A percentile compares a stretch with the other conserved stretches of the same genome.
Evolutionary conservation across 2,329 filamentous ascomycete genomes (phyloP).

Genomic region (Arthrobotrys pseudoclavata): DNA sequence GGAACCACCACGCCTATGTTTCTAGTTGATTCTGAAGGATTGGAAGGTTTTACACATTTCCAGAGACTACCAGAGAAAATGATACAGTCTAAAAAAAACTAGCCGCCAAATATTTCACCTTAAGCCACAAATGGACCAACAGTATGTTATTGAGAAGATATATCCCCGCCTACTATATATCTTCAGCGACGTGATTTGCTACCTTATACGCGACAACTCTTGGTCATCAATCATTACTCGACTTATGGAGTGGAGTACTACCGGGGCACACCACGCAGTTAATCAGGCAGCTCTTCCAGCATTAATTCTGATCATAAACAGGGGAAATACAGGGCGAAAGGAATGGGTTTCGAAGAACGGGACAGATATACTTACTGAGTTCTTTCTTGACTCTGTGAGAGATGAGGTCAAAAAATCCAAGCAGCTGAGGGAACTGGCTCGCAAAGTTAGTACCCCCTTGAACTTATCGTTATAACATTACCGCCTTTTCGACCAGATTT

Average conservation of each 20-base stretch:
- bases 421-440: neutral
- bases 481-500: too few relatives aligned
- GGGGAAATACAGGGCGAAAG: neutral
- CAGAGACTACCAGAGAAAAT: neutral
- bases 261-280: constrained; percentile 20
- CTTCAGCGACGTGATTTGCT: constrained; percentile 42
- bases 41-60: neutral
- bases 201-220: neutral
- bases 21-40: constrained; percentile 31
- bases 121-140: neutral
- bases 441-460: neutral
- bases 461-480: too few relatives aligned
- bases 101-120: neutral
- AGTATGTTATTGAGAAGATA: neutral
- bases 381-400: neutral
- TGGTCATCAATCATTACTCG: neutral
- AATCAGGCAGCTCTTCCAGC: constrained; percentile 35
- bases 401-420: neutral
- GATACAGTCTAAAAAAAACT: neutral
- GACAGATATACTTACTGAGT: neutral
- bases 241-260: constrained; percentile 25
- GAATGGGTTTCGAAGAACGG: neutral
- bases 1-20: constrained; percentile 11
- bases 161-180: constrained; percentile 42
- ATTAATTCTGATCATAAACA: constrained; percentile 29